Evolutionary conservation across 108 stramenopile genomes (phyloP), one percentile per base, ranked within the genome.

Genomic region (Pseudonitzschia multiseries): DNA sequence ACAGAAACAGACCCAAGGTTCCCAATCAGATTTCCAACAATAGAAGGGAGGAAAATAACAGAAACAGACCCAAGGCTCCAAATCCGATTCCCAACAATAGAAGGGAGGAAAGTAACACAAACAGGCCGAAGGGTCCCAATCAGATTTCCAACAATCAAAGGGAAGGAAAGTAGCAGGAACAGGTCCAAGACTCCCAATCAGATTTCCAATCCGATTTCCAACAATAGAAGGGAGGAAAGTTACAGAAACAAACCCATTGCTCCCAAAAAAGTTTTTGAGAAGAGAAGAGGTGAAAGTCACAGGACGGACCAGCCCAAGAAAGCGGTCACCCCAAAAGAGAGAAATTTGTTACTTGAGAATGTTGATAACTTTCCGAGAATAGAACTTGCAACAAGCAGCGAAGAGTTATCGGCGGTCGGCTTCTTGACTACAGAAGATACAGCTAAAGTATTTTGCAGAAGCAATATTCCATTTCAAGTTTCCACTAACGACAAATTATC

Each of bases 401-500:
- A 67, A 67, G 66, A 67, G 21, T 12, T 67, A 44, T 67, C 66
- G 14, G 44, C 28, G 24, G 44, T 48, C 10, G 44, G 22, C 17
- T 67, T 67, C 46, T 50, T 67, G 22, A 67, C 43, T n/a, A 67
- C 43, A 22, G 66, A 67, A 67, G 66, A 67, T 50, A 67, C 66
- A 29, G 46, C 43, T n/a, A 24, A 67, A 0, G 66, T 67, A 4
- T 67, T 67, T 50, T 67, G 46, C 26, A 67, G 6, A 50, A 26
- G 43, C n/a, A 29, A 8, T n/a, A 22, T 44, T 50, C 42, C 44
- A 4, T 27, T 28, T 27, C n/a, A 67, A 46, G 29, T 67, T 3
- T 9, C 28, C 14, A 48, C 66, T 3, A 33, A 3, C 17, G 42
- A 67, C 15, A 40, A 67, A 28, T 28, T 24, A 2, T 46, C 28